phyloP scores from a whole-genome alignment of 345 rosid genomes.

The Salix dunnii region DNA sequence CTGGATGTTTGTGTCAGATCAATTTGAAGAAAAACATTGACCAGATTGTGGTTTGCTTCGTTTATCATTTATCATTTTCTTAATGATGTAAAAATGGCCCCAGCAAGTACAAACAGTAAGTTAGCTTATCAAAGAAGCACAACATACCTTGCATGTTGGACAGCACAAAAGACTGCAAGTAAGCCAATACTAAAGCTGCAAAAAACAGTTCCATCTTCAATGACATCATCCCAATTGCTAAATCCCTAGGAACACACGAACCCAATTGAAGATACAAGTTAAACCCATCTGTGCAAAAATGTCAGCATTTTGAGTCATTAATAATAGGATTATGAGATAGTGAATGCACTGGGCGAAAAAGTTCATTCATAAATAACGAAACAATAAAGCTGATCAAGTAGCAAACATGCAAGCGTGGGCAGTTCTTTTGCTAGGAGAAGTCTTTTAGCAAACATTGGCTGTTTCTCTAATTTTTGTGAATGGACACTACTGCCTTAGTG shows the following conservation, averaged over 20 bases:
- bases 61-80: background rate
- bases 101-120: background rate
- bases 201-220: constrained; percentile 53
- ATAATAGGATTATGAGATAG: background rate
- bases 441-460: background rate
- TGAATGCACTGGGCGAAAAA: background rate
- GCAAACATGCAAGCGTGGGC: background rate
- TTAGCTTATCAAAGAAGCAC: background rate
- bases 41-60: constrained; percentile 1
- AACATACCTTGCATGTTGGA: constrained; percentile 77
- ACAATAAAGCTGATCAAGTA: background rate
- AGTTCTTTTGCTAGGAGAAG: background rate
- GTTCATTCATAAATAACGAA: background rate
- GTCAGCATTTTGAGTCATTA: background rate
- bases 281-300: constrained; percentile 15
- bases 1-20: background rate
- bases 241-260: background rate
- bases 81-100: background rate
- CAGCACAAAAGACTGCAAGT: constrained; percentile 44
- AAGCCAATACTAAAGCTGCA: constrained; percentile 40
- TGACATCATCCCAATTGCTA: constrained; percentile 32
- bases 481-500: background rate
- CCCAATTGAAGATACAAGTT: constrained; percentile 2
- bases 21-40: background rate
- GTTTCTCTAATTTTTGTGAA: too few species aligned